Evolutionary conservation across 2,329 filamentous ascomycete genomes (phyloP).

Genomic region (Elsinoe arachidis): DNA sequence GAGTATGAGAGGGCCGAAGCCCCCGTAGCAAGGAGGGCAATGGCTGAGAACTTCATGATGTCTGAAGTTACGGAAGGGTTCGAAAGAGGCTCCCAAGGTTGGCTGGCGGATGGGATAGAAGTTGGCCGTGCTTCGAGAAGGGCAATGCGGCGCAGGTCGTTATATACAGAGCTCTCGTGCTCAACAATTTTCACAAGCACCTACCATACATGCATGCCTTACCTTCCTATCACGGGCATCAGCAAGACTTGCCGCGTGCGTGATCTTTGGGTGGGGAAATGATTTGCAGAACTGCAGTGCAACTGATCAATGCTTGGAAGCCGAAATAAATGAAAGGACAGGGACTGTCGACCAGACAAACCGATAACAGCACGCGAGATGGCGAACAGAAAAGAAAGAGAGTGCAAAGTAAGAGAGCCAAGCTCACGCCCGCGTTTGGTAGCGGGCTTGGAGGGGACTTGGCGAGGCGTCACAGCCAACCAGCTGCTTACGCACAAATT

Average conservation of each 20-base stretch:
- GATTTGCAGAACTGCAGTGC: slow-evolving; percentile 3
- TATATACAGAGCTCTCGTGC: slow-evolving; percentile 8
- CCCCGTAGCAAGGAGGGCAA: slow-evolving; percentile 8
- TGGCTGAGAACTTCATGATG: slow-evolving; percentile 12
- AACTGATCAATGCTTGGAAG: slow-evolving; percentile 1
- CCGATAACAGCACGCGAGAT: slow-evolving; percentile 9
- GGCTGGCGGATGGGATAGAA: neutral
- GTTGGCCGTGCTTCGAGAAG: neutral
- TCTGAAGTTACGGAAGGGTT: neutral
- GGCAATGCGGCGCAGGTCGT: neutral
- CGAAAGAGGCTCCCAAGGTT: neutral
- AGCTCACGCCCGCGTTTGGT: slow-evolving; percentile 6
- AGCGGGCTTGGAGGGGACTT: neutral
- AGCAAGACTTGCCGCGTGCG: neutral
- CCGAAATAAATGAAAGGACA: slow-evolving; percentile 7
- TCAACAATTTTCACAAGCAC: neutral
- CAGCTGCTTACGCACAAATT: neutral
- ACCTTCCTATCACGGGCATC: slow-evolving; percentile 8
- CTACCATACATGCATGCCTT: slow-evolving; percentile 2
- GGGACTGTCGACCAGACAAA: neutral
- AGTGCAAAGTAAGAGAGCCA: slow-evolving; percentile 2
- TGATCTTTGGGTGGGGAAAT: slow-evolving; percentile 2
- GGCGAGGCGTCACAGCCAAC: neutral
- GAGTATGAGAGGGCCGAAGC: slow-evolving; percentile 1
- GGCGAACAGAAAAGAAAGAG: neutral